Evolutionary conservation across 345 rosid species (phyloP).

Genomic region (Gossypium mustelinum): DNA sequence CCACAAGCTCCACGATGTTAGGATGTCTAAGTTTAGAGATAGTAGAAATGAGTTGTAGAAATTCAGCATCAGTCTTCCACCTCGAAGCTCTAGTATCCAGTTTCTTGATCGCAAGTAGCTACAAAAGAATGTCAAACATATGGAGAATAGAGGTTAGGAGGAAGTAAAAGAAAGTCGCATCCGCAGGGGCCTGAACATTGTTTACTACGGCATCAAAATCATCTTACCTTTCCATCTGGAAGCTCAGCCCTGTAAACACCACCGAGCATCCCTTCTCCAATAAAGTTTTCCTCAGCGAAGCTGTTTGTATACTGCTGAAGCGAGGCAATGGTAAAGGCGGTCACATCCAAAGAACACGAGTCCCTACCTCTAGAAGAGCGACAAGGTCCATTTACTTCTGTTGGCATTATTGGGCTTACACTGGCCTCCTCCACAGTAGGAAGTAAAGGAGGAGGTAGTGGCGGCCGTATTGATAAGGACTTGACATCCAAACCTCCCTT

Average conservation of each 20-base stretch:
- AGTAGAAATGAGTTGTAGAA: constrained; percentile 47
- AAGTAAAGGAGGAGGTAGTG: constrained; percentile 41
- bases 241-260: constrained; percentile 73
- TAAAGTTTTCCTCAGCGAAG: constrained; percentile 64
- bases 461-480: constrained; percentile 32
- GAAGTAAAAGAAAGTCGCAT: not conserved
- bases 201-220: not conserved
- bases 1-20: constrained; percentile 68
- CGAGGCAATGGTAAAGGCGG: constrained; percentile 58
- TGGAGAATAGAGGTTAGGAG: not conserved
- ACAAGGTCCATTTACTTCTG: constrained; percentile 14
- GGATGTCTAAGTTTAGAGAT: constrained; percentile 60
- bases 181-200: not conserved
- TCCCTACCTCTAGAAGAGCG: constrained; percentile 32
- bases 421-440: constrained; percentile 35
- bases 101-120: constrained; percentile 85
- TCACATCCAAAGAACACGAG: constrained; percentile 39
- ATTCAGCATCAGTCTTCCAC: constrained; percentile 55
- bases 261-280: constrained; percentile 79
- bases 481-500: constrained; percentile 16
- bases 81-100: constrained; percentile 42
- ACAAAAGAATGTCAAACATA: constrained; percentile 12
- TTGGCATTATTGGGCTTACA: constrained; percentile 34
- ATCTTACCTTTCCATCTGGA: constrained; percentile 68
- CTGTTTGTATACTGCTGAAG: constrained; percentile 83